Conservation (phyloP, 1,284 basidiomycete genomes). For the Leccinum variabile region DNA sequence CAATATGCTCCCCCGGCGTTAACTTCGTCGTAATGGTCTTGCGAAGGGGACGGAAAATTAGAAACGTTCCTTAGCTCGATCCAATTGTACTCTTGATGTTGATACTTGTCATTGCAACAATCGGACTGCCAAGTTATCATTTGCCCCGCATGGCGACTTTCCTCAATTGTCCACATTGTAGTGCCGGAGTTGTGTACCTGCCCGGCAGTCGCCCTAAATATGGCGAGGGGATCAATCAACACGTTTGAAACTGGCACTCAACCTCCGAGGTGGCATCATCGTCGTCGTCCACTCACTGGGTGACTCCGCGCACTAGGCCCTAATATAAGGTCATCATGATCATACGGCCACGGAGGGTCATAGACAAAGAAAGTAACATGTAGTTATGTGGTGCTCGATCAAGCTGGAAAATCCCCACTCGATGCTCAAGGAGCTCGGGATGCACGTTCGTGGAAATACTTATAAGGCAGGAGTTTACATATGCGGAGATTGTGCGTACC, state of each 20-base stretch:
- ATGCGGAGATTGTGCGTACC: slow-evolving; percentile 10
- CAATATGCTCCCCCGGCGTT: background rate
- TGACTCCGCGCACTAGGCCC: background rate
- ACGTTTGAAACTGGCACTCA: background rate
- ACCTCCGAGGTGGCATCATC: background rate
- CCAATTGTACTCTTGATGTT: slow-evolving; percentile 18
- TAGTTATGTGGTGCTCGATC: background rate
- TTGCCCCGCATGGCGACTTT: slow-evolving; percentile 11
- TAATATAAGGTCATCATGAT: background rate
- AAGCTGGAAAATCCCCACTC: background rate
- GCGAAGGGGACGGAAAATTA: slow-evolving; percentile 9
- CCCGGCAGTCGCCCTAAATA: background rate
- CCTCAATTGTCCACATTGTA: background rate
- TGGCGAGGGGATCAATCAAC: background rate
- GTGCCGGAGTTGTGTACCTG: background rate
- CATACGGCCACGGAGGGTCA: background rate
- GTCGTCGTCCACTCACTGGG: background rate
- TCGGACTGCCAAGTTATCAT: slow-evolving; percentile 13
- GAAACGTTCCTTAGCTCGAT: slow-evolving; percentile 11
- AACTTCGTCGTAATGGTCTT: background rate
- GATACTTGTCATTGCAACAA: slow-evolving; percentile 2
- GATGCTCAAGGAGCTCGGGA: background rate
- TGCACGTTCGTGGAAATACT: slow-evolving; percentile 21
- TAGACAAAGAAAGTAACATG: background rate
- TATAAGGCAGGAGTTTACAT: background rate